Evolutionary conservation across 164 flowering plant genomes (phyloP), one percentile per base, ranked within the genome.

Genomic region (Warburgia ugandensis): DNA sequence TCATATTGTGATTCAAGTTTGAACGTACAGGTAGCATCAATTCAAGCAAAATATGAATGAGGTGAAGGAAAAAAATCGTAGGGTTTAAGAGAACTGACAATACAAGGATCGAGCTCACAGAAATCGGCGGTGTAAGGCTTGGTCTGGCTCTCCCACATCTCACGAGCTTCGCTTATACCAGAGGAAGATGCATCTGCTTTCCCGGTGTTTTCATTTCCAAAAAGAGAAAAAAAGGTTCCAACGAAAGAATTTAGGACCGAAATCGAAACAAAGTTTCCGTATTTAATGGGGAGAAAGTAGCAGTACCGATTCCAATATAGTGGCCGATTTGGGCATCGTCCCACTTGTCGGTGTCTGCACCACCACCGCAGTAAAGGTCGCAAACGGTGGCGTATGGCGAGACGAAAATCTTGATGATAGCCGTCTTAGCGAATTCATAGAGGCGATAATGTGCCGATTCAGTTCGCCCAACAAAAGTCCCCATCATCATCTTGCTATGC

Each of bases 321-420:
- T 86, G 95, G 41, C 83, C 81, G 14, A 94, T 86, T 58, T 76
- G 94, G 41, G 95, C 87, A 50, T 77, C 85, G 52, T 79, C 87
- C 92, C 91, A 88, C 54, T 83, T 82, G 38, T 78, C 84, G 2
- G 71, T 71, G 51, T 84, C 89, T 0, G 57, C 47, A 52, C 89
- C 97, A 45, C 72, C 74, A 16, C 91, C 94, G 50, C 92, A 79
- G 37, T 84, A 94, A 73, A 94, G 64, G 48, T 94, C 97, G 49
- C 95, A 88, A 0, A 32, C 97, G 9, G 94, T 72, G 54, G 87
- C 86, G 56, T 90, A 86, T 5, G 97, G 97, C 25, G 78, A 75
- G 54, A 63, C 80, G 78, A 86, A 86, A 52, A 86, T 86, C 54
- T 75, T 90, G 67, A 82, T 70, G 55, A 90, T 83, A 9, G 85